These are phyloP conservation scores for Boletus reticuloceps DNA, from an alignment of 768 basidiomycete species.

Conservation along the genomic window DNA sequence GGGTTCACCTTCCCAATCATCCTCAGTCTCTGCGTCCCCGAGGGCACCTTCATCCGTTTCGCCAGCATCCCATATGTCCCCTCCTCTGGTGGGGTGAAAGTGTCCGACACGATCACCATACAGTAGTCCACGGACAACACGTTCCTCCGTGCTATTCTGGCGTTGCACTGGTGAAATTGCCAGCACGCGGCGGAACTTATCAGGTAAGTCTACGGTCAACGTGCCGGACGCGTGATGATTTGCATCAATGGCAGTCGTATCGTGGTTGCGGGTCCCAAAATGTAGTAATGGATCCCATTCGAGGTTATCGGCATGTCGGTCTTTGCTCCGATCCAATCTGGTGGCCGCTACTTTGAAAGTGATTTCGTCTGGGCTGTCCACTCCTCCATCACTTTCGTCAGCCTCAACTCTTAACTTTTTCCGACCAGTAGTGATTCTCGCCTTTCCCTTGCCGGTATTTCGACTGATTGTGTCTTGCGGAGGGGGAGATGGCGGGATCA, in stretches of 20 bases:
- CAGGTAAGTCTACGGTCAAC: conserved; percentile 61
- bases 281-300: conserved; percentile 32
- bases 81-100: conserved; percentile 64
- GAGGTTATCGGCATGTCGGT: conserved; percentile 15
- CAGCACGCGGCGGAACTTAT: conserved; percentile 61
- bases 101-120: conserved; percentile 53
- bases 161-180: conserved; percentile 52
- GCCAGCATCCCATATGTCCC: conserved; percentile 75
- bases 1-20: conserved; percentile 76
- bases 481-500: conserved; percentile 73
- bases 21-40: conserved; percentile 51
- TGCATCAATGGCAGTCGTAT: conserved; percentile 18
- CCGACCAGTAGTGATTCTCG: conserved; percentile 33
- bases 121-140: conserved; percentile 57
- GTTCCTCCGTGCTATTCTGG: conserved; percentile 45
- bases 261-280: conserved; percentile 23
- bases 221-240: conserved; percentile 35
- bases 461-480: conserved; percentile 33
- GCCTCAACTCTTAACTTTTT: conserved; percentile 51
- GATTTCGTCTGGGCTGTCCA: conserved; percentile 16
- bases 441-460: conserved; percentile 40
- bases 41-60: conserved; percentile 47
- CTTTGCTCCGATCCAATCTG: conserved; percentile 11
- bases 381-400: conserved; percentile 28
- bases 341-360: conserved; percentile 22